Percentiles rank a stretch among this genome's conserved stretches.
Conservation (phyloP, 306 rosid genomes). For the Cicer bijugum region DNA sequence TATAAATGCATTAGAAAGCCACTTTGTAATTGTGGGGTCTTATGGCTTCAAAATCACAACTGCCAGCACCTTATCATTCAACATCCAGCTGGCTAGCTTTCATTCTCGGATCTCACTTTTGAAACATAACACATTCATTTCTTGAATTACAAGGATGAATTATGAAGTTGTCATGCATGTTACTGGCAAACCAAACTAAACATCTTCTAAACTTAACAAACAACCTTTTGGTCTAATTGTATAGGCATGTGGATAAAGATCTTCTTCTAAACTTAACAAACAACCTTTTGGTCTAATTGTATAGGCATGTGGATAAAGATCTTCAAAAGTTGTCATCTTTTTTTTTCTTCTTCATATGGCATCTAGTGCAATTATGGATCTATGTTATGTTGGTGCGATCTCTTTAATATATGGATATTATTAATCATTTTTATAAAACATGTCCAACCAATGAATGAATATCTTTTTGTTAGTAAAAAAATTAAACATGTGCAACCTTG, state of each 20-base stretch:
- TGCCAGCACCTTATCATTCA: conserved; percentile 47
- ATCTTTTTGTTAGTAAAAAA: too few relatives aligned
- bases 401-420: not conserved
- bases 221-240: conserved; percentile 9
- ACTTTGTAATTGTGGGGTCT: conserved; percentile 50
- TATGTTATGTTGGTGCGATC: conserved; percentile 2
- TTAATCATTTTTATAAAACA: too few relatives aligned
- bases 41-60: conserved; percentile 36
- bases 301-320: conserved; percentile 31
- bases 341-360: not conserved
- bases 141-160: conserved; percentile 47
- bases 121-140: conserved; percentile 37
- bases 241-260: conserved; percentile 31
- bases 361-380: conserved; percentile 24
- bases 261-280: conserved; percentile 8
- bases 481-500: too few relatives aligned
- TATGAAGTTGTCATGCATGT: conserved; percentile 35
- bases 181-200: conserved; percentile 36
- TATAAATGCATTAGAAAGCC: conserved; percentile 32
- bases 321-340: conserved; percentile 15
- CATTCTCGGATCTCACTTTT: conserved; percentile 46
- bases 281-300: conserved; percentile 9
- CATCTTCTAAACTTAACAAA: conserved; percentile 5
- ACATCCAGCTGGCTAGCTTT: conserved; percentile 58
- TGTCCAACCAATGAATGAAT: too few relatives aligned